These are phyloP conservation scores for Solanum clarkiae DNA, from an alignment of 257 asterid species.

Conservation along the genomic window DNA sequence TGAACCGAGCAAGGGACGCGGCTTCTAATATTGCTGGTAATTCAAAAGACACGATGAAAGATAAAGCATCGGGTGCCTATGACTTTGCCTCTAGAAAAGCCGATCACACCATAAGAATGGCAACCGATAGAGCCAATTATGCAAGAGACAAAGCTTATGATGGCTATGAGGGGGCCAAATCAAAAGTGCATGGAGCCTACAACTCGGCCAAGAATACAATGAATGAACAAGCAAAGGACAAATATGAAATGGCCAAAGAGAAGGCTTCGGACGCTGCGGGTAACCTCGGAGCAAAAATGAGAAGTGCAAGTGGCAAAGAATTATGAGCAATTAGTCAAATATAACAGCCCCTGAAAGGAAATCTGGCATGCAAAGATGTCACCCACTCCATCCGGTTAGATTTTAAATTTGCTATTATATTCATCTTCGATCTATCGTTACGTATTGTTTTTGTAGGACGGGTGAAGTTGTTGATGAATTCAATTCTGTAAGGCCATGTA, in stretches of 20 bases:
- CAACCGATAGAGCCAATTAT: slow-evolving; percentile 14
- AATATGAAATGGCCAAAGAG: slow-evolving; percentile 42
- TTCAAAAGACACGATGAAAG: slow-evolving; percentile 10
- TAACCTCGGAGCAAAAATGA: slow-evolving; percentile 25
- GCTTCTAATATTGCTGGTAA: slow-evolving; percentile 13
- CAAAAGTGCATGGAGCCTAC: slow-evolving; percentile 17
- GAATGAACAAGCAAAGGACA: slow-evolving; percentile 24
- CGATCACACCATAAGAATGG: slow-evolving; percentile 20
- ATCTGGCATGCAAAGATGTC: not conserved
- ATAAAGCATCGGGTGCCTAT: not conserved
- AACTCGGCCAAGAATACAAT: slow-evolving; percentile 18
- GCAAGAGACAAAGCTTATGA: slow-evolving; percentile 15
- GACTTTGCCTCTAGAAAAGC: not conserved
- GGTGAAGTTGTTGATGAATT: not conserved
- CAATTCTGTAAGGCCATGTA: not conserved
- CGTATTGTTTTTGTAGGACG: not conserved
- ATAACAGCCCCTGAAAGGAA: not conserved
- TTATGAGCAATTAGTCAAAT: slow-evolving; percentile 4
- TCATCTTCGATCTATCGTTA: not conserved
- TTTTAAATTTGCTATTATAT: not conserved
- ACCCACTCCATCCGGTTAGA: not conserved
- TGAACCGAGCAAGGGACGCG: slow-evolving; percentile 6
- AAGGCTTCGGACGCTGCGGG: slow-evolving; percentile 38
- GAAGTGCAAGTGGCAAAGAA: slow-evolving; percentile 6
- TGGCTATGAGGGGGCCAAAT: slow-evolving; percentile 15